phyloP scores from a whole-genome alignment of 2,329 filamentous ascomycete species.

The Hymenoscyphus occultus region DNA sequence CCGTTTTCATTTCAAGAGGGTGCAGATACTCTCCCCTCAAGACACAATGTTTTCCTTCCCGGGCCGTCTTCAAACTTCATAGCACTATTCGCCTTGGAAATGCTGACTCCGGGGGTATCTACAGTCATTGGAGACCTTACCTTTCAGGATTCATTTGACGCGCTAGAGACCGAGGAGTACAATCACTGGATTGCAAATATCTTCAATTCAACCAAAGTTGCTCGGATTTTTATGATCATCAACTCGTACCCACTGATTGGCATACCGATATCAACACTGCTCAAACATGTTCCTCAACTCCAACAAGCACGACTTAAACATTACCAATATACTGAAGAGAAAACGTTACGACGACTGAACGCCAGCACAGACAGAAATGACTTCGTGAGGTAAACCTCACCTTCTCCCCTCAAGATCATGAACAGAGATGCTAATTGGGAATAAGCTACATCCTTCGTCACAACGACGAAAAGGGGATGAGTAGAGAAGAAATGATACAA shows the following conservation, averaged over 20 bases:
- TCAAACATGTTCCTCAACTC: slow-evolving; percentile 6
- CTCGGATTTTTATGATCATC: slow-evolving; percentile 17
- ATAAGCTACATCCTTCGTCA: slow-evolving; percentile 12
- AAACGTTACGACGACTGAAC: slow-evolving; percentile 12
- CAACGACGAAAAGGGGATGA: slow-evolving; percentile 12
- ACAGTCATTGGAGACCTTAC: slow-evolving; percentile 40
- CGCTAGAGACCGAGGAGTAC: slow-evolving; percentile 31
- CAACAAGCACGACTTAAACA: slow-evolving; percentile 20
- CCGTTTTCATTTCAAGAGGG: no score
- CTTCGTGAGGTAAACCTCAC: slow-evolving; percentile 34
- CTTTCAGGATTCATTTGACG: slow-evolving; percentile 42
- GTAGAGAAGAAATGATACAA: slow-evolving; percentile 6
- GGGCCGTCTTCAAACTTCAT: background rate
- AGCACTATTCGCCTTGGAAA: slow-evolving; percentile 36
- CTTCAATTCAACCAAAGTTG: slow-evolving; percentile 24
- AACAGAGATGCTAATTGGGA: background rate
- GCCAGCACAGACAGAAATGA: slow-evolving; percentile 31
- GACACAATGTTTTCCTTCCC: background rate
- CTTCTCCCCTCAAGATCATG: background rate
- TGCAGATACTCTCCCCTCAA: no score
- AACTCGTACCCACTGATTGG: slow-evolving; percentile 20
- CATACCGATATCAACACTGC: slow-evolving; percentile 8
- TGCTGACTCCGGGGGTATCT: no score
- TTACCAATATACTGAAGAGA: slow-evolving; percentile 21
- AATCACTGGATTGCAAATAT: slow-evolving; percentile 32